phyloP scores from a whole-genome alignment of 306 rosid species.

The Lathyrus oleraceus region DNA sequence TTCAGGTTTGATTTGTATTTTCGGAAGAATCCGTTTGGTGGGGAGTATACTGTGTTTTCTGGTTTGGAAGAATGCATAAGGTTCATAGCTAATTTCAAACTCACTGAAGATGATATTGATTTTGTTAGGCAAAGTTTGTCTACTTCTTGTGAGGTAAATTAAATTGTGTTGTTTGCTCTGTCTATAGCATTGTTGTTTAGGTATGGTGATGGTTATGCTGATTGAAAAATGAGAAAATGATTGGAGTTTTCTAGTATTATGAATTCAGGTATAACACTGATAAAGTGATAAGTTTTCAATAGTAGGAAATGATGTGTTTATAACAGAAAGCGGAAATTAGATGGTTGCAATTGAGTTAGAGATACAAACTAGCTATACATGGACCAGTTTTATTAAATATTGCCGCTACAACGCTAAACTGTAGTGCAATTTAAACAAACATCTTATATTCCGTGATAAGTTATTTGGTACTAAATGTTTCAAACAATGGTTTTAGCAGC shows the following conservation, averaged over 20 bases:
- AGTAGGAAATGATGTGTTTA: constrained; percentile 3
- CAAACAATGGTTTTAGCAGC: not conserved
- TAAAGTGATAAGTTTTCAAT: not conserved
- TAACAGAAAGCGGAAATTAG: constrained; percentile 20
- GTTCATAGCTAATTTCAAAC: constrained; percentile 85
- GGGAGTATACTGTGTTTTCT: constrained; percentile 92
- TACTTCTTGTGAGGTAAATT: constrained; percentile 79
- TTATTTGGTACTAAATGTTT: not conserved
- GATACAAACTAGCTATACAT: not conserved
- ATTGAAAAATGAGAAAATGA: not conserved
- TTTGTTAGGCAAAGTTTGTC: constrained; percentile 70
- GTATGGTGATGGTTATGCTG: not conserved
- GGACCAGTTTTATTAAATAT: not conserved
- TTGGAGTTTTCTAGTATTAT: not conserved
- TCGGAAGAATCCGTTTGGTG: constrained; percentile 97
- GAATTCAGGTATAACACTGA: constrained; percentile 4
- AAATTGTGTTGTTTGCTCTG: not conserved
- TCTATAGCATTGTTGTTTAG: not conserved
- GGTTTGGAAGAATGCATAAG: constrained; percentile 94
- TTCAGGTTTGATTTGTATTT: constrained; percentile 95
- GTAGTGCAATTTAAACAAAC: not conserved
- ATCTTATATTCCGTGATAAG: not conserved
- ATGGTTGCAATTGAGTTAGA: constrained; percentile 4
- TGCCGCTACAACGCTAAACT: not conserved
- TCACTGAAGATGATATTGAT: constrained; percentile 74